Base-by-base conservation (phyloP, 2,329 filamentous ascomycete genomes). In the Talaromyces rugulosus region DNA sequence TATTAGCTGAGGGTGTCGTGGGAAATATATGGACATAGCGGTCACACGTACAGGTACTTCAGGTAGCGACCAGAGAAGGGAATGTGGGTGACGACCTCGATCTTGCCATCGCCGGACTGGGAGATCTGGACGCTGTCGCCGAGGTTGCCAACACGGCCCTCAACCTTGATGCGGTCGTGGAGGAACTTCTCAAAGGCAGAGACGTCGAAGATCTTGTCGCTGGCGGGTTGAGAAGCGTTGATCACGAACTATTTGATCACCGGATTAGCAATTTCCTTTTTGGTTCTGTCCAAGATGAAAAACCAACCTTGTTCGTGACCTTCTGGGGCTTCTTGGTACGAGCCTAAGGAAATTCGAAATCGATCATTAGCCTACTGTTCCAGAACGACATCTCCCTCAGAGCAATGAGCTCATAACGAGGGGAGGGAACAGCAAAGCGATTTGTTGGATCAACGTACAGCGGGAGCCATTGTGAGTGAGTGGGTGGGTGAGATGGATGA, bases 191-290 rank as follows among this genome's bases (percentile, higher is more conserved):
- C 93, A 81, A 99, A 99, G 72, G 93, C 93, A 75, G 91, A 88
- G 80, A 96, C 89, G 82, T 99, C 95, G 88, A 99, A 98, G 88
- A 99, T 99, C 89, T 98, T 98, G 88, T 99, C 95, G 85, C 88
- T 91, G 73, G 93, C 93, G 75, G 95, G 95, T 85, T 98, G 94
- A 76, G 91, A 93, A 81, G 93, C 94, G 86, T 99, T 96, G 91
- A 99, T 98, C 86, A 96, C 89, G 89, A 92, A 99, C 94, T 96
- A 52, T 53, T 8, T 18, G 55, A 18, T 54, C 61, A 40, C 7
- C 62, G 44, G 64, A 27, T 64, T 68, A 62, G 47, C 23, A 23
- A 56, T 18, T 31, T 1, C 7, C 3, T 12, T 23, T 3, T 16
- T n/a, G n/a, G 11, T 9, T 53, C 5, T 28, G 14, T 53, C 14